Conservation (phyloP, 176 grass and related monocot species). For the Triticum urartu region DNA sequence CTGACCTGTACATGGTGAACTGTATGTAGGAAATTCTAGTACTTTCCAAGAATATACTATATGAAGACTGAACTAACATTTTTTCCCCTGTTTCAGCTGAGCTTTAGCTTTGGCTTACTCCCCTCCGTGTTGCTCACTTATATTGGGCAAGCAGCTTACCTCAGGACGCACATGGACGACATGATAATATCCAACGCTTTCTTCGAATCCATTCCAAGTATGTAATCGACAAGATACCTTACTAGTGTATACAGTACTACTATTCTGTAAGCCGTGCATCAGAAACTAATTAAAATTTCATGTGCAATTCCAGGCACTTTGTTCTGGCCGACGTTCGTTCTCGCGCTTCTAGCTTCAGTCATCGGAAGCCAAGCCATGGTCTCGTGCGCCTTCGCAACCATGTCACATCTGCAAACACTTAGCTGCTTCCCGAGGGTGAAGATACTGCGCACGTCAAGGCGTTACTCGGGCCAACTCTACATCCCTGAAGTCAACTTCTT, state of each 20-base stretch:
- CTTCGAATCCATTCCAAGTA: conserved; percentile 75
- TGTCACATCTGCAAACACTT: conserved; percentile 52
- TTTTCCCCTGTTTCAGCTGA: conserved; percentile 34
- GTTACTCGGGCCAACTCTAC: conserved; percentile 61
- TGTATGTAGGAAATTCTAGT: not conserved
- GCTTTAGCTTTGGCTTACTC: conserved; percentile 43
- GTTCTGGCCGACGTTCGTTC: conserved; percentile 59
- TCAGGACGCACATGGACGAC: conserved; percentile 32
- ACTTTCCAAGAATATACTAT: not conserved
- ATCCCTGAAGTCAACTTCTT: conserved; percentile 67
- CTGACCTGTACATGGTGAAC: not conserved
- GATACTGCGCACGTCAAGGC: conserved; percentile 53
- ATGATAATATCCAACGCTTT: conserved; percentile 24
- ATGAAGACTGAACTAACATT: not conserved
- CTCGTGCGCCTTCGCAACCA: conserved; percentile 58
- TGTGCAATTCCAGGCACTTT: conserved; percentile 39
- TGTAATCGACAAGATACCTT: conserved; percentile 18
- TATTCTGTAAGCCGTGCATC: not conserved
- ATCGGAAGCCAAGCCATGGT: conserved; percentile 79
- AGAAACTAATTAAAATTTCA: not conserved
- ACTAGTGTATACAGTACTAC: no score
- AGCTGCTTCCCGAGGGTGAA: conserved; percentile 65
- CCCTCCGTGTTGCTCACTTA: conserved; percentile 56
- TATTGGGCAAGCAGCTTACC: conserved; percentile 65
- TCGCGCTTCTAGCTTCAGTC: conserved; percentile 41